Base-by-base conservation (phyloP, 2,329 filamentous ascomycete genomes). In the Cladosporium sp. region DNA sequence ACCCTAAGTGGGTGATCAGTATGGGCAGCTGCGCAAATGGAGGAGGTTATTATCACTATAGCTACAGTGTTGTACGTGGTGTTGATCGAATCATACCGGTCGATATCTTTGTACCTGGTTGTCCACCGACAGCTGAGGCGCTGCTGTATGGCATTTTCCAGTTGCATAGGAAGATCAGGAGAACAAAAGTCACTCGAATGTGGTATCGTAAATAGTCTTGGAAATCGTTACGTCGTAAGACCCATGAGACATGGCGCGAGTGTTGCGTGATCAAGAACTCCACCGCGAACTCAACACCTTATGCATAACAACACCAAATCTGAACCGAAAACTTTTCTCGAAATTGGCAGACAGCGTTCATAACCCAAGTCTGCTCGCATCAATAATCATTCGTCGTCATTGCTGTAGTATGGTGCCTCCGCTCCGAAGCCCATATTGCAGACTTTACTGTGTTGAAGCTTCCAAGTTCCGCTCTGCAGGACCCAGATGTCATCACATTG, bases 1-100 rank as follows among this genome's bases (percentile, higher is more conserved):
- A 94, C 29, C 88, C 88, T 15, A 79, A 85, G 63, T 94, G 88
- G 88, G 88, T 90, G 27, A 78, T 85, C 63, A 85, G 80, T 60
- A 90, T 91, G 86, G 86, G 86, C n/a, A 85, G 80, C 61, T 91
- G 86, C 67, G 86, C 86, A 55, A 90, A 91, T 67, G 86, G 86
- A 39, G 86, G 86, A 50, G 86, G 86, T 41, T 90, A 91, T 73
- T 90, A 90, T 68, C 86, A 90, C 70, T 90, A 90, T 72, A 85
- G 80, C 67, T 91, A 91, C 72, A 82, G 77, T 58, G 86, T 90
- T 36, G 82, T 84, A 38, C 78, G 86, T 50, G 86, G 86, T 6
- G 87, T 85, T 62, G 86, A 90, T 69, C 73, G 86, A 48, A 82
- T 91, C 64, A 81, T 89, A 22, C 86, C 86, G 4, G 86, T 90